These are phyloP conservation scores for Phytopythium delawarense DNA, from an alignment of 352 stramenopile species.

Conservation along the genomic window DNA sequence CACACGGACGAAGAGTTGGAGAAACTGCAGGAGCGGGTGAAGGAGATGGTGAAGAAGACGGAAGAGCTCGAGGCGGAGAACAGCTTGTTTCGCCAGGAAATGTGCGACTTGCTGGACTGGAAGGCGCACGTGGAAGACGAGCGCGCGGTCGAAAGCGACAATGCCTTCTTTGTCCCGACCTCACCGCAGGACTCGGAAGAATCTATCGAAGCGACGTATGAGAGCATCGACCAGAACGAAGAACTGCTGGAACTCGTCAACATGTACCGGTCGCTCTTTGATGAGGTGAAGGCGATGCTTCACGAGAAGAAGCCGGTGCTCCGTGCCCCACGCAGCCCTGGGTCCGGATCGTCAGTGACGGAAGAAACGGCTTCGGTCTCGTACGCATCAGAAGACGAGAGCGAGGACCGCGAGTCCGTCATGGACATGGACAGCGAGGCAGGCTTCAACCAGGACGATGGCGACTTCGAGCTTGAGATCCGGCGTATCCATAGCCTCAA, in stretches of 20 bases:
- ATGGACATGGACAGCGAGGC: slow-evolving; percentile 31
- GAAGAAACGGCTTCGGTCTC: slow-evolving; percentile 65
- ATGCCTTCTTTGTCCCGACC: background rate
- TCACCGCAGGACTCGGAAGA: slow-evolving; percentile 13
- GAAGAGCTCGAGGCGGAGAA: slow-evolving; percentile 66
- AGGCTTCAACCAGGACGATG: slow-evolving; percentile 23
- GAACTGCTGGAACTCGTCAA: slow-evolving; percentile 61
- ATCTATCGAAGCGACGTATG: slow-evolving; percentile 4
- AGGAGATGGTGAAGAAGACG: slow-evolving; percentile 30
- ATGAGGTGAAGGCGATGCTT: slow-evolving; percentile 50
- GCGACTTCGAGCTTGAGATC: slow-evolving; percentile 48
- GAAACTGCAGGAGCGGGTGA: slow-evolving; percentile 41
- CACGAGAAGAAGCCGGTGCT: slow-evolving; percentile 48
- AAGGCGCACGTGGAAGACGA: slow-evolving; percentile 13
- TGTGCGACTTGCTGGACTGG: slow-evolving; percentile 73
- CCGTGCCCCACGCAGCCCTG: slow-evolving; percentile 39
- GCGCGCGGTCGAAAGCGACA: background rate
- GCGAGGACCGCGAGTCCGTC: slow-evolving; percentile 28
- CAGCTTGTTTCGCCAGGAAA: slow-evolving; percentile 55
- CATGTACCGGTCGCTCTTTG: slow-evolving; percentile 63
- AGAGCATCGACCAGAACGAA: slow-evolving; percentile 23
- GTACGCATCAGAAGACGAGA: slow-evolving; percentile 53
- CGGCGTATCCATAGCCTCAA: slow-evolving; percentile 53
- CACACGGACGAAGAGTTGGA: slow-evolving; percentile 12
- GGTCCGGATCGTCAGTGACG: slow-evolving; percentile 59